These are phyloP conservation scores for Gracilaria caudata DNA, from an alignment of 23 red algal genomes.

Conservation along the genomic window DNA sequence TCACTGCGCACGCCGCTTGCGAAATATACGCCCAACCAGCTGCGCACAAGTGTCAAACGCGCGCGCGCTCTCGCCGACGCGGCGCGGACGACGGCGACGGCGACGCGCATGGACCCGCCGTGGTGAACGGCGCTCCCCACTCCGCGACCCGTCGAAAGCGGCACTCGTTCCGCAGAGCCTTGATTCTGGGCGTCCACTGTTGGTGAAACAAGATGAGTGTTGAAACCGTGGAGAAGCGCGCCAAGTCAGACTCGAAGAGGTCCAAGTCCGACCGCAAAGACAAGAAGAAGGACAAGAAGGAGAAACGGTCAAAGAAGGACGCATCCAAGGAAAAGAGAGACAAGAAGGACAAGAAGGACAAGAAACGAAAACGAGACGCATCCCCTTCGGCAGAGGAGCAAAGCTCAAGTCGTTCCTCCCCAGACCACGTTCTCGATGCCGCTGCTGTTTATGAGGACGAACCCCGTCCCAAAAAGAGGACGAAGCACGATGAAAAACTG, in stretches of 20 bases:
- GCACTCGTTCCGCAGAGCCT: too few relatives aligned
- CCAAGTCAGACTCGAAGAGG: neutral
- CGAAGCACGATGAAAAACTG: neutral
- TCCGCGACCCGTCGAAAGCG: too few relatives aligned
- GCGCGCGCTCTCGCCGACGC: neutral
- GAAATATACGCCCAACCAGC: neutral
- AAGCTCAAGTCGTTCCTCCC: neutral
- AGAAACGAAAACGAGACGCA: neutral
- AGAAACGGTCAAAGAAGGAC: neutral
- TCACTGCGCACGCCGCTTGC: too few relatives aligned
- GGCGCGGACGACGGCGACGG: too few relatives aligned
- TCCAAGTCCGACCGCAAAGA: constrained; percentile 1
- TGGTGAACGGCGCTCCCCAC: too few relatives aligned
- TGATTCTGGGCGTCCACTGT: too few relatives aligned
- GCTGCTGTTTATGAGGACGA: neutral
- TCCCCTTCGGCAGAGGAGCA: neutral
- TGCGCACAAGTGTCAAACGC: neutral
- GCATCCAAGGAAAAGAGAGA: neutral
- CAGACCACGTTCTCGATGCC: constrained; percentile 8
- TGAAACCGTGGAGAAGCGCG: neutral
- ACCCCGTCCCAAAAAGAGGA: neutral
- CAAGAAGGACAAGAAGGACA: neutral
- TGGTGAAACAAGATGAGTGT: neutral
- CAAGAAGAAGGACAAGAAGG: constrained; percentile 9
- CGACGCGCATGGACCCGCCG: neutral